Base-by-base conservation (phyloP, 768 basidiomycete species). In the Leccinum olivaceopallidum region DNA sequence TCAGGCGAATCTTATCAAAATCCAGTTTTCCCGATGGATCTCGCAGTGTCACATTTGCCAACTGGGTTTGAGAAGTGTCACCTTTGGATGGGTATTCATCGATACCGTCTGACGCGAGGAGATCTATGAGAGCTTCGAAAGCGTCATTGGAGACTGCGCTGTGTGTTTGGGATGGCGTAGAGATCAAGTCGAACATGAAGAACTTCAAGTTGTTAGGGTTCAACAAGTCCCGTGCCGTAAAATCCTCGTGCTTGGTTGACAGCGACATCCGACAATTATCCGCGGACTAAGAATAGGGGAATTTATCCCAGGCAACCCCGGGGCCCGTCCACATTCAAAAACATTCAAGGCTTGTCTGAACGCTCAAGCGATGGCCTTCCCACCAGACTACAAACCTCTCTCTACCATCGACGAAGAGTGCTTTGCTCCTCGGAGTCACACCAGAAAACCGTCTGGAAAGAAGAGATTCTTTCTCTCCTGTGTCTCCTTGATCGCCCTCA, bases 21-120 rank as follows among this genome's bases (percentile, higher is more conserved):
- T 75, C 73, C 13, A 73, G 63, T 65, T 62, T 75, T 28, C 74
- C 72, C 1, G 71, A 69, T 4, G 60, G 16, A 47, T 73, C 73
- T 56, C 73, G 60, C 53, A 75, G 52, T 6, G 60, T 39, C 47
- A 44, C 1, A 51, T 60, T 58, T 4, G 59, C 57, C 3, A 58
- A 32, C 20, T 60, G 63, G 24, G 53, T 16, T 26, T 49, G 57
- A 22, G 56, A n/a, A 12, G 22, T 51, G 18, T 47, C 22, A 5
- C 26, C 49, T 14, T 36, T 36, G 18, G 58, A 42, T 1, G 60
- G 42, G 32, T 50, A 9, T 37, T 68, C 58, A 44, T 71, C 64
- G 16, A 62, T 30, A 22, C 70, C 71, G 51, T 73, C 73, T 4
- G 66, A 60, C n/a, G 72, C 62, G 7, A 73, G 72, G 52, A 73